Evolutionary conservation across 2,329 filamentous ascomycete species (phyloP), one percentile per base, ranked within the genome.

Genomic region (Sarocladium kiliense): DNA sequence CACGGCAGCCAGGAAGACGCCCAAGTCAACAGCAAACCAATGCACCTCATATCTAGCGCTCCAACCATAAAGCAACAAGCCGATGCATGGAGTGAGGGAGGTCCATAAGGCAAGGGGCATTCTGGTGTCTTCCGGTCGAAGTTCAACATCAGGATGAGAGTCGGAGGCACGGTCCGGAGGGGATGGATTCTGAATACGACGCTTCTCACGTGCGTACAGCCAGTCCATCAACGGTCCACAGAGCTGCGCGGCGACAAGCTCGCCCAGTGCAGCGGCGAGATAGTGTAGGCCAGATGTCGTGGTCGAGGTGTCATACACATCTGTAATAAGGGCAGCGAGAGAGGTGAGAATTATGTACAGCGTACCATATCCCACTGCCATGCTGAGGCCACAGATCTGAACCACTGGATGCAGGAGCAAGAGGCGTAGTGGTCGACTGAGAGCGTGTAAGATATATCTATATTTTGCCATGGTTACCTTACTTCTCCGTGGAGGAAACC

Each of bases 221-320:
- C 57, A 59, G 56, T 80, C 78, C 64, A 77, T 74, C 0, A 76
- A 26, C 0, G 66, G 65, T 0, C 72, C 76, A 9, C 72, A 71
- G 1, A 80, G 60, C 57, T 82, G 77, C 0, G 76, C 72, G 7
- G 78, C 83, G 0, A 79, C 65, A 55, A 85, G 74, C 67, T 87
- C 86, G 1, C 86, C 86, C 0, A 86, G 39, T 0, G 80, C 82
- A 19, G 83, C 76, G 10, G 84, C 80, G 39, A 87, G 76, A 66
- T 86, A 87, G 65, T 87, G 84, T 1, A 88, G 66, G 0, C 81
- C 81, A n/a, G 79, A 82, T 26, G 82, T 80, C 54, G 80, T 78
- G 10, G 77, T 71, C 0, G 76, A 75, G 61, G 85, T 74, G 54
- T 74, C 63, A 61, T 89, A 89, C 14, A 73, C 67, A 0, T 64